Conservation (phyloP, 2,329 filamentous ascomycete species). For the Ceratocystiopsis brevicomis region DNA sequence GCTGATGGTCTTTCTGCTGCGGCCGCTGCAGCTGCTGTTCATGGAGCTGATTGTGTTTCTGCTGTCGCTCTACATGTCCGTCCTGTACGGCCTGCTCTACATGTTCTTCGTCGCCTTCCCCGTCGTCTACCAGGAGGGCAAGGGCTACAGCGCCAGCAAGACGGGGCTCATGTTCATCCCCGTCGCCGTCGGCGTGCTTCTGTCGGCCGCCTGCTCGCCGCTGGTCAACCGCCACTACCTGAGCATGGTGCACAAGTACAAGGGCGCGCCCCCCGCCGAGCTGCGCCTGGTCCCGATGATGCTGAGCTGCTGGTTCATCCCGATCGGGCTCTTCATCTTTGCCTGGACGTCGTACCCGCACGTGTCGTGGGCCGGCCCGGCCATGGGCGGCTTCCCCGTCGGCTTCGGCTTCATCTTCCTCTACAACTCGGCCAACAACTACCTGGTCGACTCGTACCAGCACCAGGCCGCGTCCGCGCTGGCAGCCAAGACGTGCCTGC, state of each 20-base stretch:
- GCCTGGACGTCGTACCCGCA: constrained; percentile 43
- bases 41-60: constrained; percentile 70
- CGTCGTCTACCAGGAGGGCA: constrained; percentile 58
- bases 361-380: constrained; percentile 53
- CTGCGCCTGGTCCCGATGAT: constrained; percentile 69
- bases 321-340: constrained; percentile 29
- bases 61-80: constrained; percentile 69
- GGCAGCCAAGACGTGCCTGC: constrained; percentile 63
- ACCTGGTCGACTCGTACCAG: constrained; percentile 45
- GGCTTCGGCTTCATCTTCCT: constrained; percentile 72
- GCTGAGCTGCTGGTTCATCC: constrained; percentile 53
- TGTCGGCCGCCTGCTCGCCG: constrained; percentile 47
- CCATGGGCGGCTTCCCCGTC: constrained; percentile 50
- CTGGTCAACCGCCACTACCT: constrained; percentile 70
- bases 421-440: constrained; percentile 63
- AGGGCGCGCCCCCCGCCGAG: constrained; percentile 60
- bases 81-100: constrained; percentile 56
- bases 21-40: constrained; percentile 74
- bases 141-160: constrained; percentile 54
- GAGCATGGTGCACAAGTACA: constrained; percentile 37
- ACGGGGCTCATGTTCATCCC: constrained; percentile 82
- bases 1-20: constrained; percentile 54
- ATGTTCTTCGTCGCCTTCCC: constrained; percentile 60
- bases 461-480: constrained; percentile 63
- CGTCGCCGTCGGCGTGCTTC: constrained; percentile 50